Evolutionary conservation across 345 rosid species (phyloP).

Genomic region (Arabidopsis thaliana): DNA sequence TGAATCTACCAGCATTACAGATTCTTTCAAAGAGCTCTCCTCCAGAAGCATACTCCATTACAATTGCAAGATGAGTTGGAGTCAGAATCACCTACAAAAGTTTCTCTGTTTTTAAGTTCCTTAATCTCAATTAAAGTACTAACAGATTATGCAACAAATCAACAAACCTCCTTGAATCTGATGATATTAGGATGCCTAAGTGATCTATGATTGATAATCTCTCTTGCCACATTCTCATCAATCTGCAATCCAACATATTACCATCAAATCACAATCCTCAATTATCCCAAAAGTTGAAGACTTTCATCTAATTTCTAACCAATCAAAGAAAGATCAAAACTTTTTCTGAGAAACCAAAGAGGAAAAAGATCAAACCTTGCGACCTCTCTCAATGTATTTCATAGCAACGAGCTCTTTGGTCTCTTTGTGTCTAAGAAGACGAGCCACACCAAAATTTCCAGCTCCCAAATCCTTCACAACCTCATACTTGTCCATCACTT

Average conservation of each 20-base stretch:
- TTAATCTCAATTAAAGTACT: neutral
- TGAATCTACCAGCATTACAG: slow-evolving; percentile 89
- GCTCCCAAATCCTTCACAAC: slow-evolving; percentile 87
- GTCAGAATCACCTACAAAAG: slow-evolving; percentile 70
- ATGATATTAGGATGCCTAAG: slow-evolving; percentile 91
- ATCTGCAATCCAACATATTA: slow-evolving; percentile 49
- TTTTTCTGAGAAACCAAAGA: slow-evolving; percentile 12
- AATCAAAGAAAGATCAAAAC: neutral
- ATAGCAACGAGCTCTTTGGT: slow-evolving; percentile 86
- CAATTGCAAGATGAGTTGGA: slow-evolving; percentile 86
- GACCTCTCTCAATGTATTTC: slow-evolving; percentile 95
- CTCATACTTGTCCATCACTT: slow-evolving; percentile 79
- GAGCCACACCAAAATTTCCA: slow-evolving; percentile 93
- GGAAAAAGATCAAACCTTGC: slow-evolving; percentile 58
- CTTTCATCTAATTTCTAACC: neutral
- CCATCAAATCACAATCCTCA: slow-evolving; percentile 17
- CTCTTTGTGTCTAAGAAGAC: slow-evolving; percentile 83
- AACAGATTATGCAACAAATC: neutral
- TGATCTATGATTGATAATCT: slow-evolving; percentile 94
- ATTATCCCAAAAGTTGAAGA: neutral
- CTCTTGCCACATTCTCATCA: slow-evolving; percentile 94
- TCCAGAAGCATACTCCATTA: slow-evolving; percentile 93
- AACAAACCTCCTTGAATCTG: slow-evolving; percentile 80
- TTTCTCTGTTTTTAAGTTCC: neutral
- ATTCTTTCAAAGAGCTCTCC: slow-evolving; percentile 93